Conservation (phyloP, 108 stramenopile species). For the Skeletonema tropicum region DNA sequence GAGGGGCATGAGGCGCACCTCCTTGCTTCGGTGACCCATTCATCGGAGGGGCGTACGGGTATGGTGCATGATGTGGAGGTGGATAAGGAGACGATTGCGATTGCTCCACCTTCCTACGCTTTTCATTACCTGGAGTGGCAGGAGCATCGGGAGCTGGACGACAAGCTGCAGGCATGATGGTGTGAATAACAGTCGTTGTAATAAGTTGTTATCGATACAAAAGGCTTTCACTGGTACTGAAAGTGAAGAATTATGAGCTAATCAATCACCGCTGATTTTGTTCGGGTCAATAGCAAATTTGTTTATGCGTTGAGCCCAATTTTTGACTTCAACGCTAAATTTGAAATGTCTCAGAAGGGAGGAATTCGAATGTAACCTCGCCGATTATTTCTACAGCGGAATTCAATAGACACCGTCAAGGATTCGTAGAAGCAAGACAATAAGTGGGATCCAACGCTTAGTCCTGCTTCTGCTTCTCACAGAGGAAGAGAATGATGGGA, state of each 20-base stretch:
- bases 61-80: neutral
- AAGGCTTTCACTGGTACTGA: too few species aligned
- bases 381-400: neutral
- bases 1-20: neutral
- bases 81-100: neutral
- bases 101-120: conserved; percentile 6
- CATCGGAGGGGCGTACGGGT: neutral
- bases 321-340: conserved; percentile 3
- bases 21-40: neutral
- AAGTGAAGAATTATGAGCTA: neutral
- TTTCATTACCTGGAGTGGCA: conserved; percentile 1
- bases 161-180: neutral
- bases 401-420: neutral
- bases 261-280: neutral
- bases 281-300: neutral
- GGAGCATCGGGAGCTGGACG: neutral
- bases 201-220: too few species aligned
- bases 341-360: neutral
- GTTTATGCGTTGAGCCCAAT: conserved; percentile 3
- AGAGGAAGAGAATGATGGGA: too few species aligned
- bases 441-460: too few species aligned
- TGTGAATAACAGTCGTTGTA: neutral
- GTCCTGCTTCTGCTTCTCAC: too few species aligned
- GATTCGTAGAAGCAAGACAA: too few species aligned
- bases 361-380: neutral